phyloP scores from a whole-genome alignment of 2,329 filamentous ascomycete species.

The Alternaria solani region DNA sequence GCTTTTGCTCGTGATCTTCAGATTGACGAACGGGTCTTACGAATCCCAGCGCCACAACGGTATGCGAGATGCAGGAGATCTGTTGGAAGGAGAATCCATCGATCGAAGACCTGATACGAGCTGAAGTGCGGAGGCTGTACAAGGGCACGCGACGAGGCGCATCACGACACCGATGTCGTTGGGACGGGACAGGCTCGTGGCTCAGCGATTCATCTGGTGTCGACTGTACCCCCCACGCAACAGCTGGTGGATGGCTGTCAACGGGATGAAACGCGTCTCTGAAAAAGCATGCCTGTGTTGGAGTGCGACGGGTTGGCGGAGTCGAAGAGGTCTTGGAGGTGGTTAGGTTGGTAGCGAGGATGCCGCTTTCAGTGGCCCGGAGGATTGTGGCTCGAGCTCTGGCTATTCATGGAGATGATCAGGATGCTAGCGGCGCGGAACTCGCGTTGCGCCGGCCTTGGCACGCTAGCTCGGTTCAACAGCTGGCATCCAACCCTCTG shows the following conservation, averaged over 20 bases:
- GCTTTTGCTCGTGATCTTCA: conserved; percentile 14
- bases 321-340: background rate
- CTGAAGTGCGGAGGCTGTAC: background rate
- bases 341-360: background rate
- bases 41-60: conserved; percentile 3
- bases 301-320: background rate
- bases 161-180: background rate
- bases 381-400: conserved; percentile 5
- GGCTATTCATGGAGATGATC: background rate
- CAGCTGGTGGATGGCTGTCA: background rate
- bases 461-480: conserved; percentile 12
- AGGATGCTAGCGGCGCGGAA: conserved; percentile 7
- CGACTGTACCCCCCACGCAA: background rate
- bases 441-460: background rate
- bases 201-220: background rate
- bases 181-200: background rate
- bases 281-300: conserved; percentile 6
- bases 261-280: conserved; percentile 9
- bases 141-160: background rate
- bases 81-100: background rate
- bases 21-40: conserved; percentile 7
- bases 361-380: background rate
- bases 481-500: background rate
- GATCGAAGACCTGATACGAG: background rate
- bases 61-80: conserved; percentile 4